A percentile compares a stretch with the other conserved stretches of the same genome.
Evolutionary conservation across 169 alveolate genomes (phyloP).

Genomic region (Neospora caninum): DNA sequence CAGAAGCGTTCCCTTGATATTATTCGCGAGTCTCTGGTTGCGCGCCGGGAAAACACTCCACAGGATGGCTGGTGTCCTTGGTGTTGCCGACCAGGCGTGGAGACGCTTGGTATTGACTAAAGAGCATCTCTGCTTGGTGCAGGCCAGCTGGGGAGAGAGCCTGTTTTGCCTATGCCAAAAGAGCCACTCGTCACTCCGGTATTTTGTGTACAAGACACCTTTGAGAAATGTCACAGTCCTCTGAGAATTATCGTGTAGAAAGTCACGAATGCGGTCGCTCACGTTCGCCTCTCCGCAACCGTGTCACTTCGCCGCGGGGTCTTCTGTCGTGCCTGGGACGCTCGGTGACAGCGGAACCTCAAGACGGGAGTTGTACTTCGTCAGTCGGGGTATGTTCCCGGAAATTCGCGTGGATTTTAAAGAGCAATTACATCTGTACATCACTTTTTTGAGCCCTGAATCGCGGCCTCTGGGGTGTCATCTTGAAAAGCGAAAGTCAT

Average conservation of each 20-base stretch:
- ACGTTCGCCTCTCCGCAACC: not conserved
- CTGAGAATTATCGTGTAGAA: not conserved
- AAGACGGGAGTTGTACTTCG: too few relatives aligned
- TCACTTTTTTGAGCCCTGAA: too few relatives aligned
- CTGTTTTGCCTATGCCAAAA: too few relatives aligned
- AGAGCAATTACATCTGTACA: not conserved
- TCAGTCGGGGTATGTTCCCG: not conserved
- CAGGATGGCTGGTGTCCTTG: not conserved
- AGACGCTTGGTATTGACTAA: constrained; percentile 2
- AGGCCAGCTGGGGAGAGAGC: not conserved
- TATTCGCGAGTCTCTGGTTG: constrained; percentile 20
- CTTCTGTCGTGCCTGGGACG: too few relatives aligned
- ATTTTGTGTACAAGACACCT: not conserved
- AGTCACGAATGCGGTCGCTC: not conserved
- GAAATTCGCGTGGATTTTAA: not conserved
- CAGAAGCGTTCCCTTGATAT: constrained; percentile 5
- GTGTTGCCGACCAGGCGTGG: not conserved
- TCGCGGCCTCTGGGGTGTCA: not conserved
- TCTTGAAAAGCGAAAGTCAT: not conserved
- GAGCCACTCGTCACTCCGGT: too few relatives aligned
- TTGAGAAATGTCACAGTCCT: not conserved
- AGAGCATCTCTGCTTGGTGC: not conserved
- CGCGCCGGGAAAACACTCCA: not conserved
- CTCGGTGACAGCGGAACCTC: too few relatives aligned
- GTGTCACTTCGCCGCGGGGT: not conserved